Conservation (phyloP, 257 asterid species). For the Dorcoceras hygrometricum region DNA sequence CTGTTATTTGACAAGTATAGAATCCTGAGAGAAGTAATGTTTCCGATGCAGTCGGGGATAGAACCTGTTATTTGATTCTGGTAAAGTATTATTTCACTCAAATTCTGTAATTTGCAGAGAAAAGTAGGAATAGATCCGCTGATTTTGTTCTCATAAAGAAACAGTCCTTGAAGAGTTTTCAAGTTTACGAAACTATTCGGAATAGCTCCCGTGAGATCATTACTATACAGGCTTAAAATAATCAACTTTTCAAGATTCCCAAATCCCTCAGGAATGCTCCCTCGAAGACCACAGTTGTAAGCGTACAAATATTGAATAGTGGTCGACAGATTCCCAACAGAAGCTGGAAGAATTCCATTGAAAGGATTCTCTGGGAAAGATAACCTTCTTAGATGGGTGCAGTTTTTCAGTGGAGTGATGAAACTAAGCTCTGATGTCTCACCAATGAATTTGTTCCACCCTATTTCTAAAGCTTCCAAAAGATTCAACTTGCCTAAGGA, state of each 20-base stretch:
- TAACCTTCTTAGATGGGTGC: slow-evolving; percentile 8
- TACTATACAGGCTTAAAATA: not conserved
- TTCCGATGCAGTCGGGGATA: slow-evolving; percentile 27
- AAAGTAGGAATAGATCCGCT: slow-evolving; percentile 8
- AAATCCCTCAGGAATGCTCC: slow-evolving; percentile 26
- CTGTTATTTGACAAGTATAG: slow-evolving; percentile 20
- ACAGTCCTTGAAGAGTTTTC: slow-evolving; percentile 8
- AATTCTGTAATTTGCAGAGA: slow-evolving; percentile 3
- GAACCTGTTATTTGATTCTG: slow-evolving; percentile 25
- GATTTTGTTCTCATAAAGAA: slow-evolving; percentile 10
- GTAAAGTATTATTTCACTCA: slow-evolving; percentile 8
- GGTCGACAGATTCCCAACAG: slow-evolving; percentile 28
- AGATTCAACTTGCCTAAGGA: too few species aligned
- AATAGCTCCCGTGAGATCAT: slow-evolving; percentile 22
- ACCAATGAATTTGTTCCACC: too few species aligned
- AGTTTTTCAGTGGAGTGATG: too few species aligned
- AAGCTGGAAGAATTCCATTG: slow-evolving; percentile 17
- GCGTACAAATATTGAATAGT: not conserved
- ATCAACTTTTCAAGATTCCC: not conserved
- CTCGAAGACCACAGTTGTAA: slow-evolving; percentile 7
- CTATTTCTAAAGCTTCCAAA: too few species aligned
- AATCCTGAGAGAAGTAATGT: slow-evolving; percentile 14
- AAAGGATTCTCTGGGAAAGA: slow-evolving; percentile 10
- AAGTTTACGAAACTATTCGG: slow-evolving; percentile 11
- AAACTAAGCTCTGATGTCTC: too few species aligned